Base-by-base conservation (phyloP, 2,329 filamentous ascomycete genomes). In the Truncatella angustata region DNA sequence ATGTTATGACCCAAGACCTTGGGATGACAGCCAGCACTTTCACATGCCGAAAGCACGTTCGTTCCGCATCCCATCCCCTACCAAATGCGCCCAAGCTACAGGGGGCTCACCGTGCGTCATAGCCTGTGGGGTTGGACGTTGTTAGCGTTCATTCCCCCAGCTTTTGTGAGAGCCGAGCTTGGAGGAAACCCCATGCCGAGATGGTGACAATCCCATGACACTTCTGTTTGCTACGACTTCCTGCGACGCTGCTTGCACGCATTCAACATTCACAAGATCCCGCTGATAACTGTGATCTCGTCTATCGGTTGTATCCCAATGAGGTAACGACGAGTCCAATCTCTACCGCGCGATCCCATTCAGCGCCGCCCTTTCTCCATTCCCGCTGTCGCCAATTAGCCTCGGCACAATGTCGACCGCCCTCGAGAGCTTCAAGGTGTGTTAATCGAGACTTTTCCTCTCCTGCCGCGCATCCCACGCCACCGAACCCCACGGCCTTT, bases 321-420 rank as follows among this genome's bases (percentile, higher is more conserved):
- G 46, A 49, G 46, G 18, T 18, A 16, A 18, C 39, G 39, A 34
- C 46, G 46, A 49, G 32, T 24, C 10, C 18, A 18, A 7, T 49
- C 32, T 34, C 28, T 16, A 23, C 9, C 39, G 49, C 49, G 49
- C 37, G 11, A 16, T 28, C 26, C 30, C 5, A 45, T 9, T 24
- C 34, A 34, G 42, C 49, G 35, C 23, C 36, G 20, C n/a, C 42
- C 42, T 44, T 40, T 20, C 26, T 39, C 39, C 39, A 14, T 39
- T 32, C 42, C 43, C 21, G 14, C 50, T 14, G 34, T 57, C 21
- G 16, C 37, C 36, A 30, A 43, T 57, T 60, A 63, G 60, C 61
- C 61, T 58, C 60, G 61, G 61, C 61, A 63, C 53, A 40, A 63
- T 63, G 61, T 56, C 59, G 53, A 49, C 55, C 54, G 49, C 59